Evolutionary conservation across 2,329 filamentous ascomycete species (phyloP), one percentile per base, ranked within the genome.

Genomic region (Cytospora piceicola): DNA sequence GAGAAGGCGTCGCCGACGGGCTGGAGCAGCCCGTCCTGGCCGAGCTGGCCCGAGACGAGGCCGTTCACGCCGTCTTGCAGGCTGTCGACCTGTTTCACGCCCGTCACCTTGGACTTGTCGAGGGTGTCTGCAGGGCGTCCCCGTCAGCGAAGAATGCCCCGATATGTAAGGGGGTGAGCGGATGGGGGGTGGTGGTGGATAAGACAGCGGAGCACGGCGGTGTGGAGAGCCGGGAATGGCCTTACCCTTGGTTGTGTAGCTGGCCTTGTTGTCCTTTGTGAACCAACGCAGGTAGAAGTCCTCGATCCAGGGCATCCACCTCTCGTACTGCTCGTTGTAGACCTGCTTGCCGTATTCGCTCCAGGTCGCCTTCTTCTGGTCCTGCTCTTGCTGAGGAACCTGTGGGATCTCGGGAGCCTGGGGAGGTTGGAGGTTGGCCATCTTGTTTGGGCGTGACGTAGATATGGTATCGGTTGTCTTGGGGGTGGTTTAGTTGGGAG

Each of bases 271-370:
- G 73, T 92, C 89, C 69, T 88, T 89, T 72, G 88, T 90, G 76
- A 92, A 92, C 82, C 86, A 92, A 61, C 83, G 81, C 32, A 93
- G 82, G 75, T 91, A 91, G 66, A 87, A 76, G 75, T 93, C 90
- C 76, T 93, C 90, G 64, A 92, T 79, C 90, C 90, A 92, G 0
- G 90, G 90, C 74, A 91, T 84, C 90, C 90, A 93, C 72, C 78
- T 83, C 74, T 92, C 89, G 77, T 92, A 92, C 75, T 92, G 87
- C 63, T 84, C 78, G 78, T 90, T 88, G 81, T 92, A 92, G 59
- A 84, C 86, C 64, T 87, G 77, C 74, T 83, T 86, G 22, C 64
- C 67, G 58, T 65, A 68, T 51, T 67, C 55, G 58, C 57, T 29
- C 64, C 65, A 68, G 2, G 65, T 58, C 51, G 59, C 54, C 34